Base-by-base conservation (phyloP, 257 asterid genomes). In the Cinchona pubescens region DNA sequence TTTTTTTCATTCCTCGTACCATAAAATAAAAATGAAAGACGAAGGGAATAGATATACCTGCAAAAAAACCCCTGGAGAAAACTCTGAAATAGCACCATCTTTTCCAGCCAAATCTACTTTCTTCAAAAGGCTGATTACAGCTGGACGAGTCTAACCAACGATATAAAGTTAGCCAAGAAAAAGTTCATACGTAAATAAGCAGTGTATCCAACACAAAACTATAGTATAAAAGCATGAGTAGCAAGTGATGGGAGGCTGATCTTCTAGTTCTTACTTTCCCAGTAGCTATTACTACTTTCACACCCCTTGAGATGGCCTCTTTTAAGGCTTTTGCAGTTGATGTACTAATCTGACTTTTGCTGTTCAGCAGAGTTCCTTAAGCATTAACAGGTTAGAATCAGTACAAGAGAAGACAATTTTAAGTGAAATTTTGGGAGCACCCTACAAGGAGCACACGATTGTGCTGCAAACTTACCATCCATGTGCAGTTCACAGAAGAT, bases 401-500 rank as follows among this genome's bases (percentile, higher is more conserved):
- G 76, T 27, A 75, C 13, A 45, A 10, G 38, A 4, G 42, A 66
- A 46, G 48, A 61, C 68, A 29, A 29, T 27, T 19, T 46, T 15
- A 80, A 48, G 70, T 60, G 7, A 43, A 45, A 71, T 53, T 37
- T 37, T 4, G 7, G 51, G 23, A 32, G 43, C 27, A 53, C n/a
- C 19, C 46, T 46, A 56, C 46, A 40, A 73, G 30, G 18, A 37
- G 29, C 35, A 29, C 48, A 55, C 60, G 75, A 74, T 37, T 48
- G 11, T 58, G 51, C n/a, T 16, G 74, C 73, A 67, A 75, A 78
- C 92, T 73, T 82, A 95, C 99, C 99, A 87, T 95, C 99, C 99
- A 95, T 90, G 85, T n/a, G n/a, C n/a, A n/a, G n/a, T n/a, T 95
- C 99, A 74, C 99, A 95, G 82, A 95, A 95, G 87, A 95, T 88